These are phyloP conservation scores for Mrakia frigida DNA, from an alignment of 768 basidiomycete genomes.

Conservation along the genomic window DNA sequence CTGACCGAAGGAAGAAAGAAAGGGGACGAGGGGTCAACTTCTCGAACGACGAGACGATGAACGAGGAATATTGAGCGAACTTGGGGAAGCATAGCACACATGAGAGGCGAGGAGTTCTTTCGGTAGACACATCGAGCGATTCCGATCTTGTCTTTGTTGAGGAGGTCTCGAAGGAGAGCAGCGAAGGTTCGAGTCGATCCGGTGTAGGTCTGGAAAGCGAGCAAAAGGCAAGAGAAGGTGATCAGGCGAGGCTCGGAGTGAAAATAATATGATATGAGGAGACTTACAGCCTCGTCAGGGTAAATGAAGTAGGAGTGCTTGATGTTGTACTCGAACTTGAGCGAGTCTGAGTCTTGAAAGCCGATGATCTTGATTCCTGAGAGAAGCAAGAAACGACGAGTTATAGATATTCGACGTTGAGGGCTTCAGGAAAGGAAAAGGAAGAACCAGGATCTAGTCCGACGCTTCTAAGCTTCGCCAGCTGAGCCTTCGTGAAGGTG, in stretches of 20 bases:
- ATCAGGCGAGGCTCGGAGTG: neutral
- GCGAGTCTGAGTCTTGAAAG: conserved; percentile 67
- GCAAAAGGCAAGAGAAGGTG: conserved; percentile 19
- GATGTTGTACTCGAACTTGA: conserved; percentile 81
- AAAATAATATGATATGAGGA: neutral
- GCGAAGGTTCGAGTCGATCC: conserved; percentile 90
- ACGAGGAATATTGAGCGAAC: conserved; percentile 50
- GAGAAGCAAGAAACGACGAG: neutral
- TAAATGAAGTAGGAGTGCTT: conserved; percentile 89
- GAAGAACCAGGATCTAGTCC: conserved; percentile 18
- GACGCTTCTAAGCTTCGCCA: neutral
- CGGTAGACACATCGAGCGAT: conserved; percentile 66
- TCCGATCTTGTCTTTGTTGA: conserved; percentile 74
- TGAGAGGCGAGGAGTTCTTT: conserved; percentile 66
- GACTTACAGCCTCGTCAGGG: conserved; percentile 76
- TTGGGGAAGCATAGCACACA: conserved; percentile 84
- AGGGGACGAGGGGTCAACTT: neutral
- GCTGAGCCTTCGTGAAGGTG: conserved; percentile 12
- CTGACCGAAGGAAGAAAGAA: neutral
- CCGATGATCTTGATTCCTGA: conserved; percentile 87
- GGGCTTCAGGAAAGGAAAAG: neutral
- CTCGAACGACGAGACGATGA: neutral
- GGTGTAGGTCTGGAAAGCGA: conserved; percentile 58
- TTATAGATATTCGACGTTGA: too few species aligned
- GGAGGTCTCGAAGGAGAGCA: conserved; percentile 75